Conservation (phyloP, 2,329 filamentous ascomycete species). For the Ciborinia camelliae region DNA sequence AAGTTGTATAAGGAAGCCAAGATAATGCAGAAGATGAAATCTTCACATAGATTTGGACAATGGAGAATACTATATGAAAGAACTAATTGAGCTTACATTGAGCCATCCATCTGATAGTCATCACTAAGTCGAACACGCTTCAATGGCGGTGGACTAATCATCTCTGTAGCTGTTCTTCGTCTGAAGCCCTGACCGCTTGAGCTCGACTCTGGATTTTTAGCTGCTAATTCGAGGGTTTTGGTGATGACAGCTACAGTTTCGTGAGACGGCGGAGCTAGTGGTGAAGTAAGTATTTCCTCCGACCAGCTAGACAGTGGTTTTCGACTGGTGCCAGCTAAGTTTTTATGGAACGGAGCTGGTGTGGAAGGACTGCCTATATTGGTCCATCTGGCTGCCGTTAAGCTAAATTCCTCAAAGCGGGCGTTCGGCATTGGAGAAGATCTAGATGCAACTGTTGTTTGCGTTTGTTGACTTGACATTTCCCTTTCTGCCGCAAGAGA, state of each 20-base stretch:
- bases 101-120: background rate
- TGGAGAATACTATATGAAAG: background rate
- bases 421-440: background rate
- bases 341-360: background rate
- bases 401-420: background rate
- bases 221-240: background rate
- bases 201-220: slow-evolving; percentile 13
- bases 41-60: background rate
- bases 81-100: background rate
- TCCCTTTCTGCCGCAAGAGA: background rate
- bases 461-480: slow-evolving; percentile 9
- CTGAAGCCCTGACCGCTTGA: slow-evolving; percentile 24
- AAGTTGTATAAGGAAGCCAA: background rate
- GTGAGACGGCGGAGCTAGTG: background rate
- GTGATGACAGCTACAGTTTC: background rate
- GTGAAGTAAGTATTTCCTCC: background rate
- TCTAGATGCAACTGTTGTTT: background rate
- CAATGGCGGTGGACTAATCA: slow-evolving; percentile 16
- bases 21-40: background rate
- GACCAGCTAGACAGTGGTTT: background rate
- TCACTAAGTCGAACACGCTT: slow-evolving; percentile 26
- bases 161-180: slow-evolving; percentile 26
- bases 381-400: background rate
- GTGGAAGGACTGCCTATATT: background rate
- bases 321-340: background rate